Evolutionary conservation across 2,329 filamentous ascomycete genomes (phyloP).

Genomic region (Trichothecium roseum): DNA sequence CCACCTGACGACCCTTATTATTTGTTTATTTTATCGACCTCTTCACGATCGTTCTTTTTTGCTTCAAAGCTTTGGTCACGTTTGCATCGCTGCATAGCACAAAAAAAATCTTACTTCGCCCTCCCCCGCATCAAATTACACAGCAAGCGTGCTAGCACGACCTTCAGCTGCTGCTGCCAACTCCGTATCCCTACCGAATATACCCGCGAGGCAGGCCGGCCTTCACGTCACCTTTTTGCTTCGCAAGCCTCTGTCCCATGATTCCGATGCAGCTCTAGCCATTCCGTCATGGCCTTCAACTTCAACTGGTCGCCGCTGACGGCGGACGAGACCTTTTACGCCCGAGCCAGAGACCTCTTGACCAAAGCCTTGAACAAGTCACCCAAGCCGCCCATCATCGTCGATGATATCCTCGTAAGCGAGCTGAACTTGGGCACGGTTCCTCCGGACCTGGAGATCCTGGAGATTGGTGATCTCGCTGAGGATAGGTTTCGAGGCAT

Average conservation of each 20-base stretch:
- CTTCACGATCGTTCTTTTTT: background rate
- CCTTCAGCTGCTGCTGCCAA: too few species aligned
- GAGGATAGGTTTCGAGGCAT: conserved; percentile 96
- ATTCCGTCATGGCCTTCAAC: conserved; percentile 90
- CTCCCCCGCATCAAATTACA: background rate
- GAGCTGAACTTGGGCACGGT: conserved; percentile 94
- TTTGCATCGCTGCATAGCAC: background rate
- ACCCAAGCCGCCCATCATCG: conserved; percentile 95
- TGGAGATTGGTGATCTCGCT: conserved; percentile 94
- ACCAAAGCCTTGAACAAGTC: conserved; percentile 95
- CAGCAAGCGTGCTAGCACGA: background rate
- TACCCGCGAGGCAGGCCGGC: background rate
- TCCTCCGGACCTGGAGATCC: conserved; percentile 87
- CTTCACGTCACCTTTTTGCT: conserved; percentile 7
- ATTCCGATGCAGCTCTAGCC: conserved; percentile 24
- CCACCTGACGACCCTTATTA: background rate
- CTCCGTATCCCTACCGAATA: too few species aligned
- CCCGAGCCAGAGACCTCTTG: conserved; percentile 84
- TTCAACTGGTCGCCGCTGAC: conserved; percentile 99
- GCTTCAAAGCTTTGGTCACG: background rate
- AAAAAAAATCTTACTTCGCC: conserved; percentile 3
- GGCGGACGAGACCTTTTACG: conserved; percentile 85
- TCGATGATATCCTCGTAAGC: conserved; percentile 97
- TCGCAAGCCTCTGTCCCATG: conserved; percentile 19
- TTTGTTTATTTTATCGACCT: background rate